These are phyloP conservation scores for Debaryomyces tyrocola DNA, from an alignment of 805 yeast genomes.

Conservation along the genomic window DNA sequence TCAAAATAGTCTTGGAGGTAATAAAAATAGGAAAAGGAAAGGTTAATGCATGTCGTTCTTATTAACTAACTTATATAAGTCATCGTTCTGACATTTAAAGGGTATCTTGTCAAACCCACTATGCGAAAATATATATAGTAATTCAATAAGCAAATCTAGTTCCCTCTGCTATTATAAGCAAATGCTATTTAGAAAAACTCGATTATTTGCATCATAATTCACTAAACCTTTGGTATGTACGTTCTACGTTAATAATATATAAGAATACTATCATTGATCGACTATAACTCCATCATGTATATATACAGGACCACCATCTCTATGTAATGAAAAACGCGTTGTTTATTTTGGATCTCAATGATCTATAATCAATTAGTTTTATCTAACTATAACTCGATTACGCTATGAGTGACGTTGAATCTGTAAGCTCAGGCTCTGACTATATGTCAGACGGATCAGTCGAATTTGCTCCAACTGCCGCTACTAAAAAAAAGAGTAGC, in stretches of 20 bases:
- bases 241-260: no score
- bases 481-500: constrained; percentile 6
- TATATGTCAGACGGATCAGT: constrained; percentile 17
- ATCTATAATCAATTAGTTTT: no score
- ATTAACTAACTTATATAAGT: neutral
- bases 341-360: neutral
- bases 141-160: no score
- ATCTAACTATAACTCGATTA: neutral
- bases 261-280: neutral
- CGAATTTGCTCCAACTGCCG: constrained; percentile 16
- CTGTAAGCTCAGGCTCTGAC: constrained; percentile 11
- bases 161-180: no score
- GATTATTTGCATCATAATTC: no score
- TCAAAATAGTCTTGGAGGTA: constrained; percentile 37
- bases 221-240: no score
- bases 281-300: no score
- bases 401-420: constrained; percentile 11
- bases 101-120: neutral
- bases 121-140: no score
- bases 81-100: neutral
- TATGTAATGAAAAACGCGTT: neutral
- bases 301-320: no score
- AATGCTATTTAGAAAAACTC: no score
- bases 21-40: constrained; percentile 1
- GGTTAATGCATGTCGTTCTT: neutral